Evolutionary conservation across 805 yeast species (phyloP).

Genomic region (Kodamaea laetipori): DNA sequence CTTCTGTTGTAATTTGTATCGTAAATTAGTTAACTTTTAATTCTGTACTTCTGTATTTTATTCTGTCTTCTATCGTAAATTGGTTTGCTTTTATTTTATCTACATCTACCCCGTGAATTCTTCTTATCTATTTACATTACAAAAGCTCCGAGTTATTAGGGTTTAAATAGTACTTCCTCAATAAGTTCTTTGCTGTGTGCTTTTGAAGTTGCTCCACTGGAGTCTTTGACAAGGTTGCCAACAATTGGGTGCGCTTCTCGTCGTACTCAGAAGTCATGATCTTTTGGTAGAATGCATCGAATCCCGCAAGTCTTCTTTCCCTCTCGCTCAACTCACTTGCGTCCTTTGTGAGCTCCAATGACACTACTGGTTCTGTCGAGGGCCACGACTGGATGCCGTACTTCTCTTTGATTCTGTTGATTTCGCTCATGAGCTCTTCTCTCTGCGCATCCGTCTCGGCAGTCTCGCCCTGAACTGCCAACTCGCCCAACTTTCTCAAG

Average conservation of each 20-base stretch:
- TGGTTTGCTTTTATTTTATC: too few species aligned
- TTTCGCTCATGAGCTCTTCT: conserved; percentile 29
- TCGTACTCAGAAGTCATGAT: conserved; percentile 32
- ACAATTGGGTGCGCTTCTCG: conserved; percentile 28
- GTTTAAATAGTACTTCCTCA: conserved; percentile 62
- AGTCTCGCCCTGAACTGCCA: conserved; percentile 28
- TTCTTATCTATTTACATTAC: conserved; percentile 1
- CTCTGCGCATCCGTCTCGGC: conserved; percentile 24
- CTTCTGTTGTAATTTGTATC: too few species aligned
- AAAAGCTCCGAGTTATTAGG: conserved; percentile 12
- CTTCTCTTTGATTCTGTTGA: conserved; percentile 39
- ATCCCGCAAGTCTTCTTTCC: conserved; percentile 32
- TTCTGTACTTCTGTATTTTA: too few species aligned
- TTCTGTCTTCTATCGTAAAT: too few species aligned
- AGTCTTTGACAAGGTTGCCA: conserved; percentile 30
- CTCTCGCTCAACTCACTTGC: conserved; percentile 29
- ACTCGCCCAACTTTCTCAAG: conserved; percentile 36
- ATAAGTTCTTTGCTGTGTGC: conserved; percentile 66
- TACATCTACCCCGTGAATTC: too few species aligned
- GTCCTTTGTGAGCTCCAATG: conserved; percentile 31
- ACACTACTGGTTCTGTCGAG: conserved; percentile 39
- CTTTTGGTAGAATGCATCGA: conserved; percentile 32
- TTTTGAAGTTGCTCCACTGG: conserved; percentile 46
- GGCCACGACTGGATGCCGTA: conserved; percentile 46
- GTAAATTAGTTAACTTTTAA: too few species aligned